Percentiles rank a stretch among this genome's conserved stretches.
These are phyloP conservation scores for Pythium sp. DNA, from an alignment of 352 stramenopile genomes.

Conservation along the genomic window DNA sequence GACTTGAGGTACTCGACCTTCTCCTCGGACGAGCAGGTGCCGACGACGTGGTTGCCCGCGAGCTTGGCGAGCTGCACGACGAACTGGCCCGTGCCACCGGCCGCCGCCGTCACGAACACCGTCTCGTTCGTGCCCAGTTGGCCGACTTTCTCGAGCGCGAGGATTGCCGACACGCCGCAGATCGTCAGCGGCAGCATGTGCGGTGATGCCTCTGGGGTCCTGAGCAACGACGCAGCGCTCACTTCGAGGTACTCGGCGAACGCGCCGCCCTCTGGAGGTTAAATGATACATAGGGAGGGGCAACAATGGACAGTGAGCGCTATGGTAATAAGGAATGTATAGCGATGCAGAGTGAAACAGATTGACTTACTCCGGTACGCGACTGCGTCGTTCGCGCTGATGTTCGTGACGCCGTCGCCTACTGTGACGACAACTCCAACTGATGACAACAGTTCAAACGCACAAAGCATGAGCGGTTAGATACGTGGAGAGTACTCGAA, in stretches of 20 bases:
- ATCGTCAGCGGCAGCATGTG: conserved; percentile 37
- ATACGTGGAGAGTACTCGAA: neutral
- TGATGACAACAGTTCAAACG: neutral
- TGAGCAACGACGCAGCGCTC: conserved; percentile 19
- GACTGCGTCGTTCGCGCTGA: conserved; percentile 47
- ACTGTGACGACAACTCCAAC: conserved; percentile 40
- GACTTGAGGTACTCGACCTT: conserved; percentile 67
- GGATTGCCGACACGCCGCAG: conserved; percentile 34
- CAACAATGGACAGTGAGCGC: neutral
- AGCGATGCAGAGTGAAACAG: neutral
- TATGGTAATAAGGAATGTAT: neutral
- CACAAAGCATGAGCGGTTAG: neutral
- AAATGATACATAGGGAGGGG: neutral
- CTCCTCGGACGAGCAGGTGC: conserved; percentile 60
- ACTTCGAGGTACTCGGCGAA: conserved; percentile 38
- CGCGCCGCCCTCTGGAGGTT: conserved; percentile 11
- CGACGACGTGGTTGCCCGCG: conserved; percentile 63
- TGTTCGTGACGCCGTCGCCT: conserved; percentile 37
- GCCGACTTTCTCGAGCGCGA: conserved; percentile 38
- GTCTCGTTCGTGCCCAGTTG: conserved; percentile 36
- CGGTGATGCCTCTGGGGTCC: conserved; percentile 17
- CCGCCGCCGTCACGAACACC: conserved; percentile 39
- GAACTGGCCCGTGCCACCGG: conserved; percentile 64
- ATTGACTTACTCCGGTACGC: conserved; percentile 35
- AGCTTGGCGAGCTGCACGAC: conserved; percentile 73